Evolutionary conservation across 1,139 yeast species (phyloP).

Genomic region (Lizanozyma gosingica): DNA sequence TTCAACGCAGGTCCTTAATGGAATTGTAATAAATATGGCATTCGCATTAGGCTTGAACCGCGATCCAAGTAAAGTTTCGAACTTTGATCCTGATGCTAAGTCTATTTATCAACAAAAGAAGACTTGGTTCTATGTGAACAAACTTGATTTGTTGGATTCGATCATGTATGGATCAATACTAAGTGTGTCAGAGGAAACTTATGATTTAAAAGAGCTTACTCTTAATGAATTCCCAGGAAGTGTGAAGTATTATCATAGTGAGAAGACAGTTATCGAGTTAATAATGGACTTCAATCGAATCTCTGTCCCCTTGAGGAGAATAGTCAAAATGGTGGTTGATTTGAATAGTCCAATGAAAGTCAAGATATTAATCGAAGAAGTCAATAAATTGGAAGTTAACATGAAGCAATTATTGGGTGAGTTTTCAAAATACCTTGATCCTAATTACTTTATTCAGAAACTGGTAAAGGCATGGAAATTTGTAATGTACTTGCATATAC

Average conservation of each 20-base stretch:
- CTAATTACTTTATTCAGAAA: not conserved
- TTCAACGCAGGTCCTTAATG: not conserved
- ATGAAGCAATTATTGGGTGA: not conserved
- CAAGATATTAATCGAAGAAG: not conserved
- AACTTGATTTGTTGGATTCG: not conserved
- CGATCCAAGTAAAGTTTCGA: not conserved
- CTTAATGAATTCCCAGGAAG: not conserved
- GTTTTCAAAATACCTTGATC: not conserved
- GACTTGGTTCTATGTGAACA: not conserved
- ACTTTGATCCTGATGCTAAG: not conserved
- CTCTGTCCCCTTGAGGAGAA: not conserved
- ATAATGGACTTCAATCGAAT: not conserved
- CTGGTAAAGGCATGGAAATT: not conserved
- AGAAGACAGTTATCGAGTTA: not conserved
- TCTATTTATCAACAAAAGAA: not conserved
- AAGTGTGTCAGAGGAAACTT: not conserved
- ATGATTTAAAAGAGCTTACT: not conserved
- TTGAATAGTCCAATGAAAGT: not conserved
- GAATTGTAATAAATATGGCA: not conserved
- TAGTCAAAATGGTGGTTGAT: not conserved
- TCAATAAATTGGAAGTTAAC: not conserved
- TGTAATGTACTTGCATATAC: not conserved
- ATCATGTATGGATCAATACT: not conserved
- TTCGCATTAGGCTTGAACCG: not conserved
- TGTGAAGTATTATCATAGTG: not conserved